A percentile compares a stretch with the other conserved stretches of the same genome.
Evolutionary conservation across 2,329 filamentous ascomycete genomes (phyloP).

Genomic region (Huntiella abstrusa): DNA sequence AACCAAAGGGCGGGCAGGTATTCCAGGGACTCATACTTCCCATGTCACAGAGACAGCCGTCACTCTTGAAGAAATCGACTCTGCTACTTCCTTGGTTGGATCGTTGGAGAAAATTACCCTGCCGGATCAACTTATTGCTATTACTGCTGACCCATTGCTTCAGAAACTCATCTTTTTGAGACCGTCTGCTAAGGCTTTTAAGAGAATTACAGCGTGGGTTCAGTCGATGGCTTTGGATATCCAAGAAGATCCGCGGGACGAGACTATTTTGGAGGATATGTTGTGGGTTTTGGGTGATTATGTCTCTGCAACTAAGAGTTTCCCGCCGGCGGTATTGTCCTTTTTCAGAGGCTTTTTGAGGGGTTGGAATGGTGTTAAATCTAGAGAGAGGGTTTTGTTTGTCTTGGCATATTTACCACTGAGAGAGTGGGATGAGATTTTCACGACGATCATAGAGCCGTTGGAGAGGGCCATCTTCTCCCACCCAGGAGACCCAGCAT

Average conservation of each 20-base stretch:
- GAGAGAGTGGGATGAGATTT: constrained; percentile 32
- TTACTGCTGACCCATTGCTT: constrained; percentile 55
- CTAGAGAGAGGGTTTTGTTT: constrained; percentile 34
- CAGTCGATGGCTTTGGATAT: constrained; percentile 36
- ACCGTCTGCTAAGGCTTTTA: constrained; percentile 31
- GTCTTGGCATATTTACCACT: constrained; percentile 38
- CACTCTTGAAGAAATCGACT: constrained; percentile 62
- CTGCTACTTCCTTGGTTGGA: constrained; percentile 47
- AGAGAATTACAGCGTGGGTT: constrained; percentile 41
- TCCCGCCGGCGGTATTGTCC: constrained; percentile 29
- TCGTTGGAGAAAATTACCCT: constrained; percentile 62
- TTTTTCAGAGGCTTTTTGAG: constrained; percentile 35
- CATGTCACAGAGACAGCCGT: constrained; percentile 49
- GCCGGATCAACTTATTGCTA: constrained; percentile 64
- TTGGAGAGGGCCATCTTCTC: constrained; percentile 21
- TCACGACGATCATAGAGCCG: constrained; percentile 29
- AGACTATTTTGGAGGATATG: constrained; percentile 31
- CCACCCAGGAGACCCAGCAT: not conserved
- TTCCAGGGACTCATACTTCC: constrained; percentile 57
- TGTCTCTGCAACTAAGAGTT: constrained; percentile 32
- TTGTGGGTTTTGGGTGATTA: constrained; percentile 38
- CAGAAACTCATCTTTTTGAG: constrained; percentile 58
- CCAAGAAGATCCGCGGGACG: constrained; percentile 30
- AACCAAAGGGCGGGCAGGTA: constrained; percentile 26
- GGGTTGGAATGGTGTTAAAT: constrained; percentile 42